phyloP scores from a whole-genome alignment of 495 filamentous ascomycete species.

The Cenococcum geophilum region DNA sequence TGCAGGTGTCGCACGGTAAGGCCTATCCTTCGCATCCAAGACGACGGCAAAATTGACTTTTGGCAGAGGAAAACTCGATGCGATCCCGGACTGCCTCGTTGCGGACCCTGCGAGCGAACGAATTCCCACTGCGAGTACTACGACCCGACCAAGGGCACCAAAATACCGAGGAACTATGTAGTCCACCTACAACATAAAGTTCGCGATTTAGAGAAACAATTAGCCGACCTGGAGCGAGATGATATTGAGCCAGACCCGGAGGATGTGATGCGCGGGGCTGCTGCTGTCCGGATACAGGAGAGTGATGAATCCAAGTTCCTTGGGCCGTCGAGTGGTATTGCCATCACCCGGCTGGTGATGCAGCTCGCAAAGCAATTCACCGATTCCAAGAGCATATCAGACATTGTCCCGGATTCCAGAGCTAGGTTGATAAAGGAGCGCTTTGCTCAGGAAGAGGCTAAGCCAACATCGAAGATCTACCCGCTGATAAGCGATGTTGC shows the following conservation, averaged over 20 bases:
- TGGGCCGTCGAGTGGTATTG: conserved; percentile 87
- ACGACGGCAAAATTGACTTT: neutral
- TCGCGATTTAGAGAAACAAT: conserved; percentile 67
- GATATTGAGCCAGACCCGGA: conserved; percentile 63
- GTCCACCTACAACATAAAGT: conserved; percentile 79
- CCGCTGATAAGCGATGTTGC: conserved; percentile 72
- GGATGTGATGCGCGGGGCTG: conserved; percentile 73
- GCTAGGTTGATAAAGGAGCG: conserved; percentile 53
- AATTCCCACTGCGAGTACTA: conserved; percentile 88
- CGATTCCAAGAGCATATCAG: conserved; percentile 75
- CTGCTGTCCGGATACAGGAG: conserved; percentile 71
- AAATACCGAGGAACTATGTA: conserved; percentile 79
- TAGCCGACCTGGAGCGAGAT: conserved; percentile 54
- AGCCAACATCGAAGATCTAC: conserved; percentile 63
- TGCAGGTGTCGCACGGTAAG: conserved; percentile 78
- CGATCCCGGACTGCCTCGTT: conserved; percentile 82
- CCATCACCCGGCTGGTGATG: conserved; percentile 88
- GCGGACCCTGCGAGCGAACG: conserved; percentile 85
- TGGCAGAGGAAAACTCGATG: conserved; percentile 84
- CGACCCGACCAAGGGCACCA: conserved; percentile 71
- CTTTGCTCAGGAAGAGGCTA: conserved; percentile 51
- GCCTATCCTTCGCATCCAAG: neutral
- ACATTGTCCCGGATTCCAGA: conserved; percentile 69
- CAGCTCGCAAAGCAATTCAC: conserved; percentile 87
- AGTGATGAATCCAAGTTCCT: conserved; percentile 82